Evolutionary conservation across 495 filamentous ascomycete genomes (phyloP), one percentile per base, ranked within the genome.

Genomic region (Podospora pseudopauciseta): DNA sequence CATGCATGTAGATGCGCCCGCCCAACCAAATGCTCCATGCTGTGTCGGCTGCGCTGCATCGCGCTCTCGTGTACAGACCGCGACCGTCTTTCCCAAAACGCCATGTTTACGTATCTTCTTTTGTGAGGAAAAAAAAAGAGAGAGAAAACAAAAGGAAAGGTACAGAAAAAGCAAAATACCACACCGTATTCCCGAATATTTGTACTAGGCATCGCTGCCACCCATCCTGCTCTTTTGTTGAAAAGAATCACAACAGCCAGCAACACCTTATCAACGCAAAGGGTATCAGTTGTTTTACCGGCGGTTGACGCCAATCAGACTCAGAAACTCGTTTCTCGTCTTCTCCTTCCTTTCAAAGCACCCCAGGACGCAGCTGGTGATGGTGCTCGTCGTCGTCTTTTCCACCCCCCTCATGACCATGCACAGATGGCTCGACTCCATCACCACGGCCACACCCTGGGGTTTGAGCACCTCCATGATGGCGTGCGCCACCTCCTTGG

Each of bases 341-440:
- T 94, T 97, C 44, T 92, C 92, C 74, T 91, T 94, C 23, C 90
- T 90, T 72, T 94, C 89, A 84, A 98, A 96, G 76, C 92, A 91
- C 26, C 95, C 96, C 28, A 97, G 85, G 84, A 98, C 96, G 74
- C 94, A 97, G 79, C 93, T 97, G 39, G 95, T 98, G 30, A 92
- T 94, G 13, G 96, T 98, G 16, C 84, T 91, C 59, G 91, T 89
- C 57, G 86, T 87, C 5, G 92, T 91, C 83, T 99, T 97, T 76
- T 97, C 86, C 28, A 97, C 93, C 1, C 94, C 94, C 26, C 94
- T 86, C 92, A 95, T 95, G 2, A 97, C 94, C 94, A 97, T 98
- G 83, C 95, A 98, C n/a, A 98, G 84, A 81, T 99, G 95, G 71
- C 89, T 92, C 34, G 92, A 94, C 75, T 99, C 96, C 91, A 98